A percentile compares a stretch with the other conserved stretches of the same genome.
These are phyloP conservation scores for Candida nitratophila DNA, from an alignment of 805 yeast genomes.

Conservation along the genomic window DNA sequence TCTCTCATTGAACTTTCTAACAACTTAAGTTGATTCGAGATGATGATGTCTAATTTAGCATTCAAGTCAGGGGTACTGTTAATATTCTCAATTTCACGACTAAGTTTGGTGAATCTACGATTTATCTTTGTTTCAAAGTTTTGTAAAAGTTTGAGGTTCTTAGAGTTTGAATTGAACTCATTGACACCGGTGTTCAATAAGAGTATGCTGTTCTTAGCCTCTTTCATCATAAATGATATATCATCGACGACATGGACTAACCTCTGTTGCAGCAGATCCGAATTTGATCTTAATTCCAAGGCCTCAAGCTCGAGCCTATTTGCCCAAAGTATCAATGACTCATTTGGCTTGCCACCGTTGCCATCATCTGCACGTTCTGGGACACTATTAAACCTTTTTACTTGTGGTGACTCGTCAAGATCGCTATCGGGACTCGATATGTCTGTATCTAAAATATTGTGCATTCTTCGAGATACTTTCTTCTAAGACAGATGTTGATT, in stretches of 20 bases:
- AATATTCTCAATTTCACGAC: neutral
- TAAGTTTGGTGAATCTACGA: no score
- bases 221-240: constrained; percentile 2
- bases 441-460: no score
- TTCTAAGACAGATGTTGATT: no score
- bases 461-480: no score
- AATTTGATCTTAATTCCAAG: constrained; percentile 31
- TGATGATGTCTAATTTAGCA: constrained; percentile 4
- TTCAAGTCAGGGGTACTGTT: neutral
- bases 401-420: no score
- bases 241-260: constrained; percentile 4
- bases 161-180: constrained; percentile 3
- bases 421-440: no score
- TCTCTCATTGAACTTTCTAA: neutral
- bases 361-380: constrained; percentile 10
- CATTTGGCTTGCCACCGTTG: constrained; percentile 30
- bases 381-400: constrained; percentile 7
- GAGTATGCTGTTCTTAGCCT: constrained; percentile 6
- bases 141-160: neutral
- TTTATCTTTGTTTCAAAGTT: neutral
- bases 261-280: constrained; percentile 7
- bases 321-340: constrained; percentile 36
- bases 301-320: constrained; percentile 43
- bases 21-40: constrained; percentile 9
- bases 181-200: constrained; percentile 4